A percentile compares a stretch with the other conserved stretches of the same genome.
Evolutionary conservation across 306 rosid species (phyloP).

Genomic region (Acacia acuminata): DNA sequence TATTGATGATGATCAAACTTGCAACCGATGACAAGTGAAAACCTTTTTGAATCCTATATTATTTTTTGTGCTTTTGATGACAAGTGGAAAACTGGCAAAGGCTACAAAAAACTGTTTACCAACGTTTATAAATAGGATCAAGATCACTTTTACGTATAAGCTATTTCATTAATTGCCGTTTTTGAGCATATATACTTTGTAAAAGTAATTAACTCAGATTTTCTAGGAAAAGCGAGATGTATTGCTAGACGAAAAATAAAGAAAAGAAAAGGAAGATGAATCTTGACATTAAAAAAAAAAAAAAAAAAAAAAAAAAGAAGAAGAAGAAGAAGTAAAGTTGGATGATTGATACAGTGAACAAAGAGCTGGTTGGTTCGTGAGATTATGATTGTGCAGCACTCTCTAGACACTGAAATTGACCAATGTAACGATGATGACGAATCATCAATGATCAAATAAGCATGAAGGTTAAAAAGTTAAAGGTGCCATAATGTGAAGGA

Average conservation of each 20-base stretch:
- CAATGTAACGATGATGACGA: constrained; percentile 38
- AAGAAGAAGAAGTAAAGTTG: constrained; percentile 36
- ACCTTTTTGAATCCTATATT: no score
- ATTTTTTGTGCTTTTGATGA: no score
- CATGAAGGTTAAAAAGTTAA: constrained; percentile 42
- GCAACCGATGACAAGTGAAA: no score
- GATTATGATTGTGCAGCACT: constrained; percentile 46
- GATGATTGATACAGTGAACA: constrained; percentile 28
- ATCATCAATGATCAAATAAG: constrained; percentile 43
- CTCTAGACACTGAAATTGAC: constrained; percentile 37
- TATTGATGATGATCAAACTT: no score
- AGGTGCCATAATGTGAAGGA: constrained; percentile 40
- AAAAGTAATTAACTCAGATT: constrained; percentile 12
- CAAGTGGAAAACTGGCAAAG: no score
- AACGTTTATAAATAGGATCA: no score
- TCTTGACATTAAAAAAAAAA: background rate
- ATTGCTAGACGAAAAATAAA: constrained; percentile 8
- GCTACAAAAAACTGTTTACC: background rate
- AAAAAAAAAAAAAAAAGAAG: no score
- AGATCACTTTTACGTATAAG: constrained; percentile 12
- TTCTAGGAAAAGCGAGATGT: background rate
- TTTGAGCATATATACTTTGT: constrained; percentile 5
- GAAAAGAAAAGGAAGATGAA: constrained; percentile 29
- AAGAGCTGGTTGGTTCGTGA: constrained; percentile 23
- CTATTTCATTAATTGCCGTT: constrained; percentile 21